Conservation (phyloP, 805 yeast genomes). For the Henningerozyma blattae region DNA sequence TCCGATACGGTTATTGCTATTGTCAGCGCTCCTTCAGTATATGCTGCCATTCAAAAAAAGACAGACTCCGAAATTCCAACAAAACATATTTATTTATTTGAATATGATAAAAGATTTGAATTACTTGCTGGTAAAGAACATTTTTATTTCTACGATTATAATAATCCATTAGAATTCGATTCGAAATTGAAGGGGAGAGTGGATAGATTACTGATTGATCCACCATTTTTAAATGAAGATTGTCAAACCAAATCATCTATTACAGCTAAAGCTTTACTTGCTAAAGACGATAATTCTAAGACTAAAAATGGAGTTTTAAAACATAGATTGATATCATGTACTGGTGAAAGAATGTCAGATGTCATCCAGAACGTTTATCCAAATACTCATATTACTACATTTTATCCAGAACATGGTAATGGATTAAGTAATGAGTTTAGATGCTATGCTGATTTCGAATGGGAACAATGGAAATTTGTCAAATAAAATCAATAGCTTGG, state of each 20-base stretch:
- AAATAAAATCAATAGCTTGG: too few species aligned
- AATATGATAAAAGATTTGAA: conserved; percentile 67
- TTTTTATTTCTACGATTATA: conserved; percentile 68
- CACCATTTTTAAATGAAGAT: conserved; percentile 74
- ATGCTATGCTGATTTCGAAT: conserved; percentile 72
- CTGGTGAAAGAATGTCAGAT: conserved; percentile 79
- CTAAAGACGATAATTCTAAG: conserved; percentile 25
- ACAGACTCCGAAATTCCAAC: conserved; percentile 47
- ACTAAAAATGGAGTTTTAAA: conserved; percentile 31
- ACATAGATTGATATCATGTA: conserved; percentile 56
- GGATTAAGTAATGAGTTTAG: conserved; percentile 82
- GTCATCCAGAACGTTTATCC: conserved; percentile 54
- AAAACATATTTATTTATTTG: conserved; percentile 59
- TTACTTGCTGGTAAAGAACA: conserved; percentile 55
- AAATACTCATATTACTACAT: conserved; percentile 49
- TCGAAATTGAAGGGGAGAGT: conserved; percentile 45
- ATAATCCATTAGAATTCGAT: conserved; percentile 52
- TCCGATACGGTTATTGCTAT: conserved; percentile 58
- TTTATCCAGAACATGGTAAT: conserved; percentile 69
- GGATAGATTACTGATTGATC: conserved; percentile 69
- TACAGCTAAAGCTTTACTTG: conserved; percentile 50
- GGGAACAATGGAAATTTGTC: conserved; percentile 49
- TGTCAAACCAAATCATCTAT: conserved; percentile 63
- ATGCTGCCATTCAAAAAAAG: conserved; percentile 60
- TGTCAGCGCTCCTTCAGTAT: conserved; percentile 86